Evolutionary conservation across 805 yeast genomes (phyloP).

Genomic region (Saccharomyces eubayanus): DNA sequence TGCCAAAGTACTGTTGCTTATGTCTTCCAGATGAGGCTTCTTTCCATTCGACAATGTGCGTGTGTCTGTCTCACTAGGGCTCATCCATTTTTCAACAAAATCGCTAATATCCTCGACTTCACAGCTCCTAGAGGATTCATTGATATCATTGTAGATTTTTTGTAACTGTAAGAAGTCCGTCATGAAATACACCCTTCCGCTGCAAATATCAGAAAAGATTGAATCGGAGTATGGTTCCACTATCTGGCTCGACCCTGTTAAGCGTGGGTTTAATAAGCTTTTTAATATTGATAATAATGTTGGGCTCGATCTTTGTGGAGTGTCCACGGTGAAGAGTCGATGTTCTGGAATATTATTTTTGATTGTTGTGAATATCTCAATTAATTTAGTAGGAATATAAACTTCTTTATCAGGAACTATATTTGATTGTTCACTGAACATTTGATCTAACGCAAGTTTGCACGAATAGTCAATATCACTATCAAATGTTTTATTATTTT

Average conservation of each 20-base stretch:
- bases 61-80: background rate
- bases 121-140: conserved; percentile 10
- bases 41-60: conserved; percentile 7
- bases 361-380: conserved; percentile 20
- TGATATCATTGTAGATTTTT: conserved; percentile 14
- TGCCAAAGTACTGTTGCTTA: conserved; percentile 5
- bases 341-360: conserved; percentile 21
- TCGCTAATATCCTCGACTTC: conserved; percentile 15
- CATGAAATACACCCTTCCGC: background rate
- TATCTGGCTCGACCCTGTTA: conserved; percentile 1
- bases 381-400: conserved; percentile 23
- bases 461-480: conserved; percentile 22
- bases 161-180: conserved; percentile 14
- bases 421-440: conserved; percentile 1
- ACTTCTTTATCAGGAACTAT: conserved; percentile 2
- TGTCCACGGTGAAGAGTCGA: conserved; percentile 22
- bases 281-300: conserved; percentile 6
- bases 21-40: conserved; percentile 2
- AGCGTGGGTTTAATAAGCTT: background rate
- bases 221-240: conserved; percentile 6
- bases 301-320: conserved; percentile 15
- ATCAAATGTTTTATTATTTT: conserved; percentile 6
- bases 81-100: conserved; percentile 21
- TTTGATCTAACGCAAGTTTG: conserved; percentile 9
- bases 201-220: background rate